Conservation (phyloP, 2,329 filamentous ascomycete species). For the Domatiomyces globalis region DNA sequence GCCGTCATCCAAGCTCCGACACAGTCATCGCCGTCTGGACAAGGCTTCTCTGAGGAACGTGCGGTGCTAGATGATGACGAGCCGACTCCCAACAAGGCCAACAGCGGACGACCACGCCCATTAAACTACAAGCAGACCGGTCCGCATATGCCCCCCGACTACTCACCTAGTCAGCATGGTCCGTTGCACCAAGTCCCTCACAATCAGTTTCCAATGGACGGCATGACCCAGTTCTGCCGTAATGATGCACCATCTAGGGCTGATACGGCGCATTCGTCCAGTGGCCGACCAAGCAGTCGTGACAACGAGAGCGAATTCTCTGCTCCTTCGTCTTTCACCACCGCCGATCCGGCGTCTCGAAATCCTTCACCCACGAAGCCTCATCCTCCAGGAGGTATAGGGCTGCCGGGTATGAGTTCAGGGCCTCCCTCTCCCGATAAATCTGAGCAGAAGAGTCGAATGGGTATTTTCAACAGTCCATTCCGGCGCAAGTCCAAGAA, state of each 20-base stretch:
- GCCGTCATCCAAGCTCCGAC: conserved; percentile 35
- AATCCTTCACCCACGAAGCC: conserved; percentile 59
- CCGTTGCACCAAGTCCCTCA: conserved; percentile 62
- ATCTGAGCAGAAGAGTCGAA: conserved; percentile 54
- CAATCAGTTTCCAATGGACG: conserved; percentile 85
- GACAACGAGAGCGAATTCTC: conserved; percentile 87
- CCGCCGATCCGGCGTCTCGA: conserved; percentile 62
- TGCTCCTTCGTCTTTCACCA: conserved; percentile 76
- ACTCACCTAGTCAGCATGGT: conserved; percentile 46
- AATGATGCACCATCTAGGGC: conserved; percentile 54
- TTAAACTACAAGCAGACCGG: conserved; percentile 14
- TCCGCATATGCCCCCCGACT: conserved; percentile 29
- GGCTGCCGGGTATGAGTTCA: conserved; percentile 34
- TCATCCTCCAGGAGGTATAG: conserved; percentile 25
- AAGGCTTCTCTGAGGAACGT: conserved; percentile 10
- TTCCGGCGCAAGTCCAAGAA: conserved; percentile 84
- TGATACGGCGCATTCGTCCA: conserved; percentile 51
- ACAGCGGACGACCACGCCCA: conserved; percentile 16
- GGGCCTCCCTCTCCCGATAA: conserved; percentile 36
- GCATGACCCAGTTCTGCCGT: conserved; percentile 94
- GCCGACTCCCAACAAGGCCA: conserved; percentile 11
- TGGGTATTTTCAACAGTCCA: conserved; percentile 83
- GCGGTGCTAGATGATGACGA: conserved; percentile 16
- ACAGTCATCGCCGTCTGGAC: conserved; percentile 3
- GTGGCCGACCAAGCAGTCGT: conserved; percentile 63